phyloP scores from a whole-genome alignment of 257 asterid species.

The Solanum etuberosum region DNA sequence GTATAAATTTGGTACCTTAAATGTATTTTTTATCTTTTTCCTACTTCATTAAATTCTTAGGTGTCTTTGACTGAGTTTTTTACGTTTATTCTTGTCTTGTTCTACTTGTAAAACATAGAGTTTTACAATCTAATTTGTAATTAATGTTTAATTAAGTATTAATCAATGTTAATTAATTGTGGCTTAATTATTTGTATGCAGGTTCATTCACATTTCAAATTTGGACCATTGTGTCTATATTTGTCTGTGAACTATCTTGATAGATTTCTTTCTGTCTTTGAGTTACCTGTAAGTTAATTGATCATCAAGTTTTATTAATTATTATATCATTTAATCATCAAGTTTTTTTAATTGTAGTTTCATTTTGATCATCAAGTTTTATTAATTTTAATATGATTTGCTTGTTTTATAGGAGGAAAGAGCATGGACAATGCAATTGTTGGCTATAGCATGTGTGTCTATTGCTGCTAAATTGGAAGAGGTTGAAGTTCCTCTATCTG shows the following conservation, averaged over 20 bases:
- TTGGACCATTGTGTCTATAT: slow-evolving; percentile 30
- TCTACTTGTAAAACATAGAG: neutral
- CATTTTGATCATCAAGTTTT: neutral
- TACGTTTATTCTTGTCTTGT: neutral
- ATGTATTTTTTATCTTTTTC: neutral
- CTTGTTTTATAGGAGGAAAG: slow-evolving; percentile 9
- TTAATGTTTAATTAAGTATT: neutral
- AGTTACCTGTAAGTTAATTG: slow-evolving; percentile 23
- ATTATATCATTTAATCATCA: neutral
- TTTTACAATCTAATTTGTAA: neutral
- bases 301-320: neutral
- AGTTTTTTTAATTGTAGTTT: neutral
- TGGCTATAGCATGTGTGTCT: slow-evolving; percentile 31
- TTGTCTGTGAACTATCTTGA: slow-evolving; percentile 31
- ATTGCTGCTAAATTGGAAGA: slow-evolving; percentile 44
- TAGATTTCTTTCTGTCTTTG: slow-evolving; percentile 27
- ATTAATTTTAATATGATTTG: neutral
- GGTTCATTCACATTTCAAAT: slow-evolving; percentile 27
- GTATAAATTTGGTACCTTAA: slow-evolving; percentile 1
- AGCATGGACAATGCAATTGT: slow-evolving; percentile 24
- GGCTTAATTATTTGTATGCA: slow-evolving; percentile 1
- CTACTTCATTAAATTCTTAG: neutral
- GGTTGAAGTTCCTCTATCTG: slow-evolving; percentile 18
- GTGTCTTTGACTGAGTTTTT: slow-evolving; percentile 13
- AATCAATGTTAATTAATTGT: slow-evolving; percentile 3